These are phyloP conservation scores for Agapanthus africanus DNA, from an alignment of 106 monocot species.

Conservation along the genomic window DNA sequence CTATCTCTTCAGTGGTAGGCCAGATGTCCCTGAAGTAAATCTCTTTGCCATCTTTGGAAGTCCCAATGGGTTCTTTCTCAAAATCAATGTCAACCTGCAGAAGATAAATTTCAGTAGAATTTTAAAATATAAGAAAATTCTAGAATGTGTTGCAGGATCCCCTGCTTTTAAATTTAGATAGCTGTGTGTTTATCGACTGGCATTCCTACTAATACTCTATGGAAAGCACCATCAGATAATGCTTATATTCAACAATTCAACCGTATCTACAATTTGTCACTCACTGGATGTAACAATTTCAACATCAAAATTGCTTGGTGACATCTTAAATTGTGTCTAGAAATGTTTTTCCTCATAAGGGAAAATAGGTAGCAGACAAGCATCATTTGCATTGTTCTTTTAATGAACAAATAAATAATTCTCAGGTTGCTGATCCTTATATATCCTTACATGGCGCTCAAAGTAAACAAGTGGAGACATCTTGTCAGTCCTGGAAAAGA, in stretches of 20 bases:
- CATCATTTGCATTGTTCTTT: not conserved
- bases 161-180: not conserved
- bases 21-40: slow-evolving; percentile 80
- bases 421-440: not conserved
- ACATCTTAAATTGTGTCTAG: not conserved
- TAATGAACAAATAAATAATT: no score
- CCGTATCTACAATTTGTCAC: no score
- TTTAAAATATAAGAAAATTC: no score
- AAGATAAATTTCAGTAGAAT: not conserved
- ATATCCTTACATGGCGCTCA: not conserved
- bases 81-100: slow-evolving; percentile 89
- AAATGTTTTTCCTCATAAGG: not conserved
- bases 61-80: slow-evolving; percentile 70
- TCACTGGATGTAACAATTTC: no score
- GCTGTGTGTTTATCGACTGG: not conserved
- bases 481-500: not conserved
- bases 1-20: slow-evolving; percentile 85
- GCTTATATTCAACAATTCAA: no score
- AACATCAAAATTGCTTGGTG: no score
- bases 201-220: not conserved
- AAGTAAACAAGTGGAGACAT: not conserved
- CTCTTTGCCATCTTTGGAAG: slow-evolving; percentile 68
- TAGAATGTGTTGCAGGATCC: no score
- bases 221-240: no score
- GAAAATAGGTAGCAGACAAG: not conserved